Conservation (phyloP, 2,329 filamentous ascomycete species). For the Metarhizium anisopliae region DNA sequence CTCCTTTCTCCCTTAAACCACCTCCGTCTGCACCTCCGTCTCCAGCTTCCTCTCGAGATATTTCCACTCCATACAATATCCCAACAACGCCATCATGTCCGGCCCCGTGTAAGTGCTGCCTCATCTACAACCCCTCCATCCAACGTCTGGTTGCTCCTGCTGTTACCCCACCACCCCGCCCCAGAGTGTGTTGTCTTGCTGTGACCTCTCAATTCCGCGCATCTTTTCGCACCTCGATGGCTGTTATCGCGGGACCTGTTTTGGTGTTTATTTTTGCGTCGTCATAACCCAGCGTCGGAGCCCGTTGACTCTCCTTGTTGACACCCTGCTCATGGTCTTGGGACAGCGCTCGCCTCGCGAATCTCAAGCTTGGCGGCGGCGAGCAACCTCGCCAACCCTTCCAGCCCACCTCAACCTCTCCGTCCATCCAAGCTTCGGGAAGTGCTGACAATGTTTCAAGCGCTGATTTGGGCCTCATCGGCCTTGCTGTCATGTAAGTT, state of each 20-base stretch:
- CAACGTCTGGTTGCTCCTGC: constrained; percentile 14
- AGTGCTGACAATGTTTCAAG: constrained; percentile 53
- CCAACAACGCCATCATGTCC: constrained; percentile 45
- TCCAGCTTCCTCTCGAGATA: constrained; percentile 7
- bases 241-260: constrained; percentile 12
- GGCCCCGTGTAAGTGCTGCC: constrained; percentile 54
- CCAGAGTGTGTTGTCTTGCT: constrained; percentile 13
- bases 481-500: constrained; percentile 79
- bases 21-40: constrained; percentile 12
- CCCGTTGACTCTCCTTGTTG: constrained; percentile 2
- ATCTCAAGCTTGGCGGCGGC: constrained; percentile 61
- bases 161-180: constrained; percentile 33
- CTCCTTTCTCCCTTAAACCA: constrained; percentile 6
- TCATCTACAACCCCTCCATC: constrained; percentile 12
- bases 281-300: background rate
- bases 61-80: constrained; percentile 1
- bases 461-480: constrained; percentile 86
- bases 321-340: constrained; percentile 27
- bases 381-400: constrained; percentile 33
- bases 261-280: constrained; percentile 6
- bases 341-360: constrained; percentile 63
- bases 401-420: constrained; percentile 17
- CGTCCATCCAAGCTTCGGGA: constrained; percentile 21
- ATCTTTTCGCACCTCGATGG: constrained; percentile 11
- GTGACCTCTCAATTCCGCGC: constrained; percentile 25